Evolutionary conservation across 2,329 filamentous ascomycete species (phyloP).

Genomic region (Nigrospora oryzae): DNA sequence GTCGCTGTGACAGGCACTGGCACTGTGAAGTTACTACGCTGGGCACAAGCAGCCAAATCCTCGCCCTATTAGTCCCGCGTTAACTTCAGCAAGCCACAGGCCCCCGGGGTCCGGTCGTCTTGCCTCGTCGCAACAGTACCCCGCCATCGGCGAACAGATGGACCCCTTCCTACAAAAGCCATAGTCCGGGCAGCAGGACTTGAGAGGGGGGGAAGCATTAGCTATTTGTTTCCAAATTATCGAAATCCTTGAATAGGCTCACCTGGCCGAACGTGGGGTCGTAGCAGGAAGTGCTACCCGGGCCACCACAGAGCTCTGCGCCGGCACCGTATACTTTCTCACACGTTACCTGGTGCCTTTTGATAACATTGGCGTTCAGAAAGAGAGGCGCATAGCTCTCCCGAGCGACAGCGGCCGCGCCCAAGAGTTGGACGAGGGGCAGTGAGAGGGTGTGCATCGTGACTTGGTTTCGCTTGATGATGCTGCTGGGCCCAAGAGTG

Average conservation of each 20-base stretch:
- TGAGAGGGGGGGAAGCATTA: neutral
- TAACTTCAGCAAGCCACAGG: constrained; percentile 6
- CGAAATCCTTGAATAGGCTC: constrained; percentile 3
- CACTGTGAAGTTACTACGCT: too few species aligned
- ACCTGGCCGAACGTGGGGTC: constrained; percentile 25
- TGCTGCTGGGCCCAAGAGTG: too few species aligned
- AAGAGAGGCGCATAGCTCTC: constrained; percentile 12
- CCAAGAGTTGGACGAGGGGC: constrained; percentile 9
- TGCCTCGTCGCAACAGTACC: constrained; percentile 28
- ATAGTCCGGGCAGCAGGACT: constrained; percentile 27
- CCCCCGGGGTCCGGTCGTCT: neutral
- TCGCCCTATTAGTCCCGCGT: constrained; percentile 16
- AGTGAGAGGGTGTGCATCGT: constrained; percentile 10
- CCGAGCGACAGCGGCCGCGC: constrained; percentile 8
- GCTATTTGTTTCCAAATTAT: constrained; percentile 3
- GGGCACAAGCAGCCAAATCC: constrained; percentile 23
- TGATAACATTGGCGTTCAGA: constrained; percentile 3
- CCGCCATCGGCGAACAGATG: constrained; percentile 27
- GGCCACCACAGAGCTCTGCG: constrained; percentile 20
- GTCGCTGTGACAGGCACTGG: too few species aligned
- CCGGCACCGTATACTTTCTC: constrained; percentile 23
- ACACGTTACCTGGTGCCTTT: constrained; percentile 20
- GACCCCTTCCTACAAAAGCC: constrained; percentile 25
- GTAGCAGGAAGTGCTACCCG: constrained; percentile 22
- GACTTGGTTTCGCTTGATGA: neutral